Percentiles rank a stretch among this genome's conserved stretches.
Evolutionary conservation across 2,329 filamentous ascomycete species (phyloP).

Genomic region (Pestalotiopsis sp.): DNA sequence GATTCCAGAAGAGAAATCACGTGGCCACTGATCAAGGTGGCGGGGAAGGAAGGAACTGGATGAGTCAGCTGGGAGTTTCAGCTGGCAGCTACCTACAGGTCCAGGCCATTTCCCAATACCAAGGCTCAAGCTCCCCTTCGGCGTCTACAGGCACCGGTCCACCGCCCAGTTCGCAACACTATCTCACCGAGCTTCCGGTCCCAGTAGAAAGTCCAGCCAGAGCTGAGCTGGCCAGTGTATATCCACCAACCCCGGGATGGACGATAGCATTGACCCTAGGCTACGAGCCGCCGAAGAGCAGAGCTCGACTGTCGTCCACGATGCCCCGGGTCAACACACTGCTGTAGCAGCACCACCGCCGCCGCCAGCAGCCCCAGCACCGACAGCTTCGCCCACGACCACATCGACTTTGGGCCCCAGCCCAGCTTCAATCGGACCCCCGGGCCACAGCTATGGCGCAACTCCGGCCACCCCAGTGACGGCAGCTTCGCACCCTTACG

Average conservation of each 20-base stretch:
- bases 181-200: conserved; percentile 11
- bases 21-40: neutral
- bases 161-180: conserved; percentile 3
- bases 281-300: conserved; percentile 27
- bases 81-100: neutral
- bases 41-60: neutral
- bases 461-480: neutral
- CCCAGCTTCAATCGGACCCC: conserved; percentile 9
- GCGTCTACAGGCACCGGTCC: conserved; percentile 8
- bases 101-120: neutral
- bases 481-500: conserved; percentile 8
- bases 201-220: neutral
- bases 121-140: neutral
- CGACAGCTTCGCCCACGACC: conserved; percentile 17
- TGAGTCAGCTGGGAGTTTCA: neutral
- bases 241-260: conserved; percentile 6
- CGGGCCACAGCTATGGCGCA: conserved; percentile 12
- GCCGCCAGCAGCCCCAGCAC: conserved; percentile 9
- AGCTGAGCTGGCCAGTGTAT: neutral
- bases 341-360: conserved; percentile 10
- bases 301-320: conserved; percentile 25
- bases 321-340: conserved; percentile 12
- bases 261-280: conserved; percentile 26
- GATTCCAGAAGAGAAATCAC: neutral
- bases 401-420: conserved; percentile 7